Conservation (phyloP, 306 rosid genomes). For the Erythrophleum fordii region DNA sequence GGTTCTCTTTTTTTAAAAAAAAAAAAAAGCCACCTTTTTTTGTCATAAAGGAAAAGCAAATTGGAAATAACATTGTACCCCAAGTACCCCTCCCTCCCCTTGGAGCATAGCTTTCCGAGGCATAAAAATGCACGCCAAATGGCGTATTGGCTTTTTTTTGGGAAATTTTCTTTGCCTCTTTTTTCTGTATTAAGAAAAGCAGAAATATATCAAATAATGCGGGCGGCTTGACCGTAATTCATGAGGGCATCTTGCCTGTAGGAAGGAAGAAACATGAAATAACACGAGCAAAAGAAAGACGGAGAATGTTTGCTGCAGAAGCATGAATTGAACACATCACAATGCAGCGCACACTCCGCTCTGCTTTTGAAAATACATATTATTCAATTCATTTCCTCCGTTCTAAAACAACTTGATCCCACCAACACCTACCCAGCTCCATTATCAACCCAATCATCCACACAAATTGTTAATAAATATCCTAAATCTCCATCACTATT, state of each 20-base stretch:
- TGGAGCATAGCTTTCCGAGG: conserved; percentile 5
- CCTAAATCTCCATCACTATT: conserved; percentile 32
- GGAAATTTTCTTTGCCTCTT: neutral
- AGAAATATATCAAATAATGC: conserved; percentile 39
- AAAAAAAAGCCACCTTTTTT: neutral
- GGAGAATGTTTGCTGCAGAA: conserved; percentile 59
- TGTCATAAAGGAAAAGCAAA: neutral
- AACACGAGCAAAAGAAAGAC: conserved; percentile 20
- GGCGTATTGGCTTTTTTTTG: conserved; percentile 12
- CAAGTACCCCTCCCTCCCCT: no score
- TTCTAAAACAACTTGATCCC: conserved; percentile 23
- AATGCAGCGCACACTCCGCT: conserved; percentile 29
- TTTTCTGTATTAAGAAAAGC: neutral
- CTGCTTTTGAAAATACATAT: conserved; percentile 33
- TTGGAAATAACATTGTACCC: conserved; percentile 1
- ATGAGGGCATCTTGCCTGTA: conserved; percentile 31
- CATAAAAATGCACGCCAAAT: conserved; percentile 11
- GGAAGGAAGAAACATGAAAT: neutral
- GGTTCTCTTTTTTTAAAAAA: neutral
- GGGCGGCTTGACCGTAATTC: conserved; percentile 35
- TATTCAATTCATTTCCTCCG: conserved; percentile 3
- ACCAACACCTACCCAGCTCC: conserved; percentile 20
- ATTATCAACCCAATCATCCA: conserved; percentile 30
- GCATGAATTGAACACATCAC: conserved; percentile 9
- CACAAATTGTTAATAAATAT: conserved; percentile 26